These are phyloP conservation scores for Stachybotrys chlorohalonatus DNA, from an alignment of 2,329 filamentous ascomycete genomes.

Conservation along the genomic window DNA sequence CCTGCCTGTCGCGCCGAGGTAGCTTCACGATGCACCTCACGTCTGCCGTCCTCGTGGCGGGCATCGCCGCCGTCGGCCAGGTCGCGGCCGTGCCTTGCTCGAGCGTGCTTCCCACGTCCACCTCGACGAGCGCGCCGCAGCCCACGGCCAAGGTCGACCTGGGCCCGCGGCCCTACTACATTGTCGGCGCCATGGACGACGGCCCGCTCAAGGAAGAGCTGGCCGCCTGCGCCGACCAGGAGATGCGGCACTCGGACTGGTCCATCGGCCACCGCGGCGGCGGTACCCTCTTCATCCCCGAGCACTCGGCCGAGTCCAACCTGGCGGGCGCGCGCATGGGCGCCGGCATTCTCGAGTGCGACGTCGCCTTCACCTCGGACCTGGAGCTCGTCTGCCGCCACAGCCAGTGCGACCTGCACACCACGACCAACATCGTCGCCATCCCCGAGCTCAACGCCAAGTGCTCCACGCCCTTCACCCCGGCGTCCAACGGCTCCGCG, in stretches of 20 bases:
- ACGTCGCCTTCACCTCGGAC: conserved; percentile 58
- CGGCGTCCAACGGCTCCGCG: conserved; percentile 36
- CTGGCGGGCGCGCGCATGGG: conserved; percentile 59
- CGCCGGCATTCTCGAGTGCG: conserved; percentile 57
- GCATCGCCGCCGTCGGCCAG: conserved; percentile 18
- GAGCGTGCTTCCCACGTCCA: background rate
- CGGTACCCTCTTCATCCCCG: conserved; percentile 53
- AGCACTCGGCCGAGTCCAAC: conserved; percentile 51
- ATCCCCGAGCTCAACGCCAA: conserved; percentile 54
- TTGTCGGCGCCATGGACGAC: conserved; percentile 54
- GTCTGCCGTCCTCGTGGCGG: conserved; percentile 16
- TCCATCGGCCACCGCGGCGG: conserved; percentile 55
- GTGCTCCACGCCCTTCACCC: conserved; percentile 53
- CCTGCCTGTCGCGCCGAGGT: background rate
- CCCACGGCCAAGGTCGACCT: conserved; percentile 44
- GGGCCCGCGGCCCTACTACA: conserved; percentile 55
- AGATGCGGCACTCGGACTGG: conserved; percentile 42
- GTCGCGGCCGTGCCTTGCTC: conserved; percentile 16
- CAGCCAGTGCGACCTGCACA: conserved; percentile 58
- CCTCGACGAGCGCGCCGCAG: conserved; percentile 10
- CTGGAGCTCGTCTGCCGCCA: conserved; percentile 59
- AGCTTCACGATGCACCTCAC: conserved; percentile 21
- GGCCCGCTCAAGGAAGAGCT: conserved; percentile 51
- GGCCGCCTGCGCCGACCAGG: conserved; percentile 45
- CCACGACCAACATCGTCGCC: conserved; percentile 57